Conservation (phyloP, 139 green algal species). For the Chlamydomonas sp. region DNA sequence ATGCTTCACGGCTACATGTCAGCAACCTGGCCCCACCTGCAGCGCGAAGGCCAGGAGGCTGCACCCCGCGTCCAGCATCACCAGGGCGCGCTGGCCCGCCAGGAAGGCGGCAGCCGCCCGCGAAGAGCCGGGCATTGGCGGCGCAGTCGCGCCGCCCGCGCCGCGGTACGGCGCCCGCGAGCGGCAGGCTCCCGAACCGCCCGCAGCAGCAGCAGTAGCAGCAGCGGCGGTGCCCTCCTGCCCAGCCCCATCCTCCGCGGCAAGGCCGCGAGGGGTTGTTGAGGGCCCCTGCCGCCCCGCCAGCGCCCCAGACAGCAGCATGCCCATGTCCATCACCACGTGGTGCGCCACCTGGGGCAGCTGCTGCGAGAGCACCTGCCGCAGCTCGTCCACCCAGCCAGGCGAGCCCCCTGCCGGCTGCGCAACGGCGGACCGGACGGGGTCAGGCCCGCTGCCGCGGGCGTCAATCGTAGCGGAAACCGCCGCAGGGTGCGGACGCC, state of each 20-base stretch:
- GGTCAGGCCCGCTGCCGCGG: too few relatives aligned
- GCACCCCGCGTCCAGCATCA: conserved; percentile 10
- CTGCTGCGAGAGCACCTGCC: neutral
- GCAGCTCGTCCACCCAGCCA: neutral
- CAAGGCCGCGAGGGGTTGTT: neutral
- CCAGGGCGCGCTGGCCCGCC: neutral
- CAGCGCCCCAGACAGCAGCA: conserved; percentile 15
- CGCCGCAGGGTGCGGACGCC: too few relatives aligned
- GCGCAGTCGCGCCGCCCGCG: neutral
- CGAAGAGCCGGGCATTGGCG: too few relatives aligned
- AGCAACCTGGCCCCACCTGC: conserved; percentile 7
- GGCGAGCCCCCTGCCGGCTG: neutral
- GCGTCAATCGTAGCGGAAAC: too few relatives aligned
- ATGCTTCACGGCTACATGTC: neutral
- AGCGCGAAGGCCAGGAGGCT: conserved; percentile 8
- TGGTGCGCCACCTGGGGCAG: neutral
- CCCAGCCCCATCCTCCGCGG: neutral
- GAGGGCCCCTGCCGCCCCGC: too few relatives aligned
- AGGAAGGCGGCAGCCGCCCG: neutral
- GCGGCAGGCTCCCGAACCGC: too few relatives aligned
- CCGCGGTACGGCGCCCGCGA: neutral
- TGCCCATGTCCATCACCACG: neutral
- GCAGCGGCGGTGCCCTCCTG: neutral
- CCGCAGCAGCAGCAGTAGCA: too few relatives aligned
- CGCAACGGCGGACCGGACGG: too few relatives aligned